Conservation (phyloP, 2,329 filamentous ascomycete genomes). For the Aspergillus fischeri region DNA sequence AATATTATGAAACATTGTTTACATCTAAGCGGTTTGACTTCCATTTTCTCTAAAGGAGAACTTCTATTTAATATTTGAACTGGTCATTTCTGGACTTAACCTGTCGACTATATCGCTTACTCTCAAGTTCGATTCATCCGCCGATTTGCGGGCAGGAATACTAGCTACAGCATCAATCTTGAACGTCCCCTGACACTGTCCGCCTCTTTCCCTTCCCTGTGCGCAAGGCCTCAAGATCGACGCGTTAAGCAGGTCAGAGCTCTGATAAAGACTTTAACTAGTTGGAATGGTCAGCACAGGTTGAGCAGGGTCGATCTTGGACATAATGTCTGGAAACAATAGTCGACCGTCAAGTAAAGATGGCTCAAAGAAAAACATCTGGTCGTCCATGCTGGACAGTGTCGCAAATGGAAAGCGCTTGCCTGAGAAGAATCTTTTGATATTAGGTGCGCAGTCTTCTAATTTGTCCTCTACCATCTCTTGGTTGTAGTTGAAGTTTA, state of each 20-base stretch:
- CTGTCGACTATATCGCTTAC: not conserved
- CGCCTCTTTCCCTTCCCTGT: slow-evolving; percentile 16
- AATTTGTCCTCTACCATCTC: slow-evolving; percentile 3
- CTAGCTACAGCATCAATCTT: not conserved
- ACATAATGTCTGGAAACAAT: slow-evolving; percentile 34
- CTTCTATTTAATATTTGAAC: not conserved
- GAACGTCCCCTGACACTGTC: slow-evolving; percentile 31
- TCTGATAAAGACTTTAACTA: not conserved
- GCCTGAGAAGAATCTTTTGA: slow-evolving; percentile 85
- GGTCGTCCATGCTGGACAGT: slow-evolving; percentile 87
- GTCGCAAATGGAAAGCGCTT: slow-evolving; percentile 86
- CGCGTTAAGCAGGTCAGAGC: slow-evolving; percentile 13
- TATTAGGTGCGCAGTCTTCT: slow-evolving; percentile 61
- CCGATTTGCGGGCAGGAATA: not conserved
- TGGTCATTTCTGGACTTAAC: not conserved
- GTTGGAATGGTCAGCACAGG: slow-evolving; percentile 33
- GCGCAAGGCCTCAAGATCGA: slow-evolving; percentile 5
- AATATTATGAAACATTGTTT: slow-evolving; percentile 10
- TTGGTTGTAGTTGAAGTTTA: slow-evolving; percentile 1
- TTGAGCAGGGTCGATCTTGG: slow-evolving; percentile 34
- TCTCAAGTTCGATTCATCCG: not conserved
- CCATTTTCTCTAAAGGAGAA: slow-evolving; percentile 4
- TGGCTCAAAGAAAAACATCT: slow-evolving; percentile 75
- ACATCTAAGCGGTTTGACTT: slow-evolving; percentile 3
- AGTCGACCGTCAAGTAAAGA: slow-evolving; percentile 55